Percentiles rank a stretch among this genome's conserved stretches.
These are phyloP conservation scores for Colletotrichum lini DNA, from an alignment of 2,329 filamentous ascomycete species.

Conservation along the genomic window DNA sequence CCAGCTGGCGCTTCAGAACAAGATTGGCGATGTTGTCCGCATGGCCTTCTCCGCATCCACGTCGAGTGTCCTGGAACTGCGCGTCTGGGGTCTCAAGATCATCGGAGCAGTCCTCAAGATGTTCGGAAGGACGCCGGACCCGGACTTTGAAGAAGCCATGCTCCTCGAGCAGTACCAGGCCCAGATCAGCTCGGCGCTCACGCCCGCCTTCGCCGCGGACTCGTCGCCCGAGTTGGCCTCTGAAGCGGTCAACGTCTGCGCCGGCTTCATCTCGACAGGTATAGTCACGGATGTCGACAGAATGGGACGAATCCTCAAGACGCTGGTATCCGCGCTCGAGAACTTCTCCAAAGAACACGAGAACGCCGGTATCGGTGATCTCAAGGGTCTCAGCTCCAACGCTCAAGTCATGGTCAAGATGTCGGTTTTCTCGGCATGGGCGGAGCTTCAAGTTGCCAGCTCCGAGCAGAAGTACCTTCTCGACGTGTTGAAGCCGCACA, in stretches of 20 bases:
- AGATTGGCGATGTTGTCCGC: constrained; percentile 91
- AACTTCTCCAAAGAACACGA: constrained; percentile 89
- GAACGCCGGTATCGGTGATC: constrained; percentile 89
- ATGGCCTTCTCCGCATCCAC: constrained; percentile 99
- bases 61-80: constrained; percentile 88
- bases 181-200: constrained; percentile 96
- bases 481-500: constrained; percentile 90
- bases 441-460: constrained; percentile 95
- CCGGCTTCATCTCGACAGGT: constrained; percentile 96
- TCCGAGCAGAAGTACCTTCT: constrained; percentile 91
- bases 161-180: constrained; percentile 98
- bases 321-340: constrained; percentile 89
- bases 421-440: constrained; percentile 97
- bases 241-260: constrained; percentile 96
- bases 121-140: constrained; percentile 95
- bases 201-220: constrained; percentile 94
- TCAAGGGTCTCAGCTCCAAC: constrained; percentile 93
- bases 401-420: constrained; percentile 99
- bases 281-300: constrained; percentile 97
- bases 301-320: constrained; percentile 98
- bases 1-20: constrained; percentile 83
- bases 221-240: constrained; percentile 96
- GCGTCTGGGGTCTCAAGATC: constrained; percentile 93
- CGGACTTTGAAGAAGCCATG: constrained; percentile 97
- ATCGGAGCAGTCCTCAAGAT: constrained; percentile 94